Evolutionary conservation across 1,139 yeast genomes (phyloP).

Genomic region (Taphrina flavorubra): DNA sequence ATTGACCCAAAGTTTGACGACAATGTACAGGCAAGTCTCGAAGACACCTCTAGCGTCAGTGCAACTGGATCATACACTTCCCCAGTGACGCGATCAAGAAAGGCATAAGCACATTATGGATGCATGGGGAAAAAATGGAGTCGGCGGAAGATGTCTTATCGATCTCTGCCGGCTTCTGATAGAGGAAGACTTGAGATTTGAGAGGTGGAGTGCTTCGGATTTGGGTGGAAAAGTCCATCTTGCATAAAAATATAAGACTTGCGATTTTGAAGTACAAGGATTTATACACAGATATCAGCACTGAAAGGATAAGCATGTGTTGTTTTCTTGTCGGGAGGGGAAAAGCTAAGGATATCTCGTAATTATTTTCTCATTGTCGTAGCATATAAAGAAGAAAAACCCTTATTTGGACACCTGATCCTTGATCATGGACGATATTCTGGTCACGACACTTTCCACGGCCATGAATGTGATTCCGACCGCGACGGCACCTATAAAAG

Average conservation of each 20-base stretch:
- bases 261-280: background rate
- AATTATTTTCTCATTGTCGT: constrained; percentile 4
- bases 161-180: too few relatives aligned
- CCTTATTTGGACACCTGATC: background rate
- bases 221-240: too few relatives aligned
- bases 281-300: background rate
- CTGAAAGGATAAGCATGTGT: background rate
- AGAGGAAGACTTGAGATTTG: too few relatives aligned
- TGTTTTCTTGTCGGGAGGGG: background rate
- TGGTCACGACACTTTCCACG: constrained; percentile 13
- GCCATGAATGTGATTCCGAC: constrained; percentile 13
- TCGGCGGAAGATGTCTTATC: too few relatives aligned
- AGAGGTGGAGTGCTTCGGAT: too few relatives aligned
- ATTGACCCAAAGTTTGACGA: constrained; percentile 40
- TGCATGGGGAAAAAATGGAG: too few relatives aligned
- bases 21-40: constrained; percentile 31
- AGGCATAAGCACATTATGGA: constrained; percentile 15
- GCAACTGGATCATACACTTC: constrained; percentile 30
- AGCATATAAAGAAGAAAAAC: constrained; percentile 7
- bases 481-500: constrained; percentile 15
- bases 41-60: constrained; percentile 27
- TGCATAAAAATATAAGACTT: too few relatives aligned
- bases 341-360: background rate
- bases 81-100: constrained; percentile 41
- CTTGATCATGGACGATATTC: background rate